Conservation (phyloP, 2,329 filamentous ascomycete genomes). For the Fusarium sp. region DNA sequence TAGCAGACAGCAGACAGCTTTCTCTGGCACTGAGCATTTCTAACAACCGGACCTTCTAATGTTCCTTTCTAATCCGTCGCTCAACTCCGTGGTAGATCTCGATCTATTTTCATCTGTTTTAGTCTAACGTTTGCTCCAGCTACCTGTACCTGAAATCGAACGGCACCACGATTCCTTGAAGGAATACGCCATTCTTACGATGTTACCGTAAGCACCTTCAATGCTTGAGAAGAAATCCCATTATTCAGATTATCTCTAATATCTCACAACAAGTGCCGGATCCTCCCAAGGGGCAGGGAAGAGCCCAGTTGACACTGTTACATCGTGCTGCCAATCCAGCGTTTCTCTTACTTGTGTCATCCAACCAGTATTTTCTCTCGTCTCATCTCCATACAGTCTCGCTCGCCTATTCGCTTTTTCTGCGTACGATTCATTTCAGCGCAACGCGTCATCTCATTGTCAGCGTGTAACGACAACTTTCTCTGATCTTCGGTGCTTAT, state of each 20-base stretch:
- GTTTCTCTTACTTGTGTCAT: conserved; percentile 28
- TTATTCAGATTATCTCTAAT: conserved; percentile 27
- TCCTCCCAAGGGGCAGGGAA: conserved; percentile 36
- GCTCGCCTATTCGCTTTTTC: conserved; percentile 39
- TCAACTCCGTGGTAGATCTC: conserved; percentile 12
- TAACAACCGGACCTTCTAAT: conserved; percentile 22
- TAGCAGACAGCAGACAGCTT: conserved; percentile 33
- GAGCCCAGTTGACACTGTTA: conserved; percentile 43
- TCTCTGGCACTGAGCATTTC: conserved; percentile 10
- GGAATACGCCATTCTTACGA: conserved; percentile 3
- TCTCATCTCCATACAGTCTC: conserved; percentile 43
- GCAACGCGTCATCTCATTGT: conserved; percentile 39
- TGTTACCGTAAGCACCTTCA: not conserved
- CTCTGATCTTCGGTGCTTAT: conserved; percentile 3
- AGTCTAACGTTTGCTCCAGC: conserved; percentile 1
- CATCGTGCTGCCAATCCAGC: conserved; percentile 37
- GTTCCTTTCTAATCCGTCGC: conserved; percentile 14
- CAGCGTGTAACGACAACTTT: conserved; percentile 33
- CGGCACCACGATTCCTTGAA: conserved; percentile 20
- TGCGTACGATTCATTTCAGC: conserved; percentile 21
- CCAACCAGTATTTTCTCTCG: conserved; percentile 33
- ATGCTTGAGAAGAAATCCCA: not conserved
- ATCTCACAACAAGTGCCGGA: conserved; percentile 40
- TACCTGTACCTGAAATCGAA: conserved; percentile 26
- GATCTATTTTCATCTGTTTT: conserved; percentile 30